Evolutionary conservation across 148 eudicot genomes (phyloP).

Genomic region (Linanthus parryae): DNA sequence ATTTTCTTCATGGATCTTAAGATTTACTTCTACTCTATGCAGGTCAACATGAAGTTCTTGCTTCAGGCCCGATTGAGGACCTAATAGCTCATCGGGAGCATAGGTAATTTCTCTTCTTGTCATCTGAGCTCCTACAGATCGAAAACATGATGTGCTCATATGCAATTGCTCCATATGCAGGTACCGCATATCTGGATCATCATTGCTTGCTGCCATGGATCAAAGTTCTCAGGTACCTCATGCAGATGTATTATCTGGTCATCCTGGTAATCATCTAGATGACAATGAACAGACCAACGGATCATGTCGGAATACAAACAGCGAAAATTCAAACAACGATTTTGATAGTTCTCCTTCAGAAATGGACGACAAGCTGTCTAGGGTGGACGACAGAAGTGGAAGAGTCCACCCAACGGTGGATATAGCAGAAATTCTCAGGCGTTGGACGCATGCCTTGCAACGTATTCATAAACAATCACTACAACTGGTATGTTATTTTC

Average conservation of each 20-base stretch:
- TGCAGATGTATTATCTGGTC: constrained; percentile 24
- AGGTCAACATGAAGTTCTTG: constrained; percentile 99
- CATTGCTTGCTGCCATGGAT: constrained; percentile 94
- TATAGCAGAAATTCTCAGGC: constrained; percentile 90
- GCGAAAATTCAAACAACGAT: constrained; percentile 32
- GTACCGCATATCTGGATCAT: constrained; percentile 97
- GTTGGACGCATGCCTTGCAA: constrained; percentile 98
- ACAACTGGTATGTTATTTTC: constrained; percentile 52
- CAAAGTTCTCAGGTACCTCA: constrained; percentile 57
- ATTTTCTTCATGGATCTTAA: not conserved
- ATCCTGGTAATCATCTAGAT: constrained; percentile 40
- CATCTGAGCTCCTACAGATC: too few relatives aligned
- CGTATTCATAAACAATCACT: constrained; percentile 97
- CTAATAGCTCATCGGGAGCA: constrained; percentile 98
- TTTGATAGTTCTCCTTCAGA: constrained; percentile 39
- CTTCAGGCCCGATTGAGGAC: constrained; percentile 99
- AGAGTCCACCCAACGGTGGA: constrained; percentile 87
- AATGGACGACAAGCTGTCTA: constrained; percentile 44
- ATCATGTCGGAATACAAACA: constrained; percentile 32
- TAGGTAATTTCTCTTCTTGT: constrained; percentile 38
- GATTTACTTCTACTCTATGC: constrained; percentile 9
- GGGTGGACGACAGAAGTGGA: constrained; percentile 66
- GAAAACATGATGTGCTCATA: constrained; percentile 18
- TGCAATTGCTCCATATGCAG: constrained; percentile 24
- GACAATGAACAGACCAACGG: constrained; percentile 53